Evolutionary conservation across 2,329 filamentous ascomycete genomes (phyloP).

Genomic region (Venturia pyrina): DNA sequence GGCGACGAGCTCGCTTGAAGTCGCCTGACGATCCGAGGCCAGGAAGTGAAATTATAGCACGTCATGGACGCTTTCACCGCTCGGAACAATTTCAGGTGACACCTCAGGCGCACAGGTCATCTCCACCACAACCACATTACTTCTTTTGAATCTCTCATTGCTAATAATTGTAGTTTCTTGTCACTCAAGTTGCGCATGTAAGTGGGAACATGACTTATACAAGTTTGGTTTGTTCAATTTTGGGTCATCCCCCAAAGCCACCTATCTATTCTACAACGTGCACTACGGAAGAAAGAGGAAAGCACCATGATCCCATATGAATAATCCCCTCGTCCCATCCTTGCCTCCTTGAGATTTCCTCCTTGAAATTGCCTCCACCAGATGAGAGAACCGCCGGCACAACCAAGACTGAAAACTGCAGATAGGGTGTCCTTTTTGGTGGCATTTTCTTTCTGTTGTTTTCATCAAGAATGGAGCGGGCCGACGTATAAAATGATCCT

Average conservation of each 20-base stretch:
- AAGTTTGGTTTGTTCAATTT: not conserved
- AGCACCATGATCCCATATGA: not conserved
- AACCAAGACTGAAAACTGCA: not conserved
- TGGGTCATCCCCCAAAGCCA: not conserved
- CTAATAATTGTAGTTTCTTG: no score
- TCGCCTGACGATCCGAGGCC: no score
- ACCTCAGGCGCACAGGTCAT: no score
- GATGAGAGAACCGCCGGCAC: not conserved
- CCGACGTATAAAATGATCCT: not conserved
- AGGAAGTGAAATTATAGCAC: no score
- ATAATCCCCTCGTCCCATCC: not conserved
- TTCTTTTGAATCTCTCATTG: no score
- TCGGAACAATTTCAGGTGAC: no score
- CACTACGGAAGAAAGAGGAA: constrained; percentile 2
- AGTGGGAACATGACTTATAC: not conserved
- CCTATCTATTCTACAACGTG: constrained; percentile 4
- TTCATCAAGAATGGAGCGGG: not conserved
- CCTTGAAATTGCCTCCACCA: not conserved
- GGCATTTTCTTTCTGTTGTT: not conserved
- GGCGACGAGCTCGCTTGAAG: no score
- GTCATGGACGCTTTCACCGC: no score
- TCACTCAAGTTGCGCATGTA: no score
- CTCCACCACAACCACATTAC: no score
- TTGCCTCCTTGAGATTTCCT: not conserved
- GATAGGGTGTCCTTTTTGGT: not conserved